Evolutionary conservation across 73 alveolate genomes (phyloP).

Genomic region (Halteria grandinella): DNA sequence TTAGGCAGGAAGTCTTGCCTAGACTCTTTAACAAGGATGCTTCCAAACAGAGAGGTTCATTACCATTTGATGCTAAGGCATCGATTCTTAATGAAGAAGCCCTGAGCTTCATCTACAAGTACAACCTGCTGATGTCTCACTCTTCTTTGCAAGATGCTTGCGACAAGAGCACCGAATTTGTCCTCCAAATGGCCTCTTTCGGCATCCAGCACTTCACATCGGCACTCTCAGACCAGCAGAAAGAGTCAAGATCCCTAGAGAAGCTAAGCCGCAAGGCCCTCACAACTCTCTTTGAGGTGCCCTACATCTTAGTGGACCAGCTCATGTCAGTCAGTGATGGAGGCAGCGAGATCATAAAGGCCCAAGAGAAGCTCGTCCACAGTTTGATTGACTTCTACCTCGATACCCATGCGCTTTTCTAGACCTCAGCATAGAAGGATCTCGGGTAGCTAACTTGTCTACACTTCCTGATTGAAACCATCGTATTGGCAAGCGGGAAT

Average conservation of each 20-base stretch:
- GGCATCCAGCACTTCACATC: neutral
- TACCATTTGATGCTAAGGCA: too few relatives aligned
- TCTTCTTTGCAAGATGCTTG: neutral
- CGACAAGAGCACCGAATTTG: slow-evolving; percentile 12
- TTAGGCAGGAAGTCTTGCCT: slow-evolving; percentile 5
- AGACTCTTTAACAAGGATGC: neutral
- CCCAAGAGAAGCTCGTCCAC: neutral
- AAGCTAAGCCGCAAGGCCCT: neutral
- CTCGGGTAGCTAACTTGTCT: neutral
- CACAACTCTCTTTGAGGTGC: neutral
- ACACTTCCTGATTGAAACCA: neutral
- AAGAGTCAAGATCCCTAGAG: too few relatives aligned
- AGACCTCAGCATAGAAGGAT: neutral
- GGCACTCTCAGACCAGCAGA: slow-evolving; percentile 3
- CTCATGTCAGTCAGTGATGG: neutral
- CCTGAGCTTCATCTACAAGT: slow-evolving; percentile 14
- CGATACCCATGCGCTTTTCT: neutral
- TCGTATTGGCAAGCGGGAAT: slow-evolving; percentile 24
- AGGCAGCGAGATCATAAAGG: neutral
- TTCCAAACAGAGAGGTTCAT: too few relatives aligned
- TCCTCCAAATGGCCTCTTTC: slow-evolving; percentile 4
- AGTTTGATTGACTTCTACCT: slow-evolving; percentile 15
- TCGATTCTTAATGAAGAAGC: neutral
- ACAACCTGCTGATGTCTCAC: slow-evolving; percentile 4
- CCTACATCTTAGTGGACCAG: slow-evolving; percentile 18